Evolutionary conservation across 257 asterid genomes (phyloP).

Genomic region (Prunella vulgaris): DNA sequence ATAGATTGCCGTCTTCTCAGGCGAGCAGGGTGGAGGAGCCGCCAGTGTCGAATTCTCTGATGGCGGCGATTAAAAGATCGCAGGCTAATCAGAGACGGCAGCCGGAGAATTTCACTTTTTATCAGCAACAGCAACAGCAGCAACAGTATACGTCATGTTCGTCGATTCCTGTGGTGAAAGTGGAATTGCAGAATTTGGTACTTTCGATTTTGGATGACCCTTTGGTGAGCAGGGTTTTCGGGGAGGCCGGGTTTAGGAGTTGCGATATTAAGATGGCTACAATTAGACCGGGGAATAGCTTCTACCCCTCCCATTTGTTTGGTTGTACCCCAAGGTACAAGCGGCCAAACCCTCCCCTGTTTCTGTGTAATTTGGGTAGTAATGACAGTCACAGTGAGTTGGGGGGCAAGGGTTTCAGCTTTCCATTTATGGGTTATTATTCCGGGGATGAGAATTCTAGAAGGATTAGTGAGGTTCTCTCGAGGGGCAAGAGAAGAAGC

Average conservation of each 20-base stretch:
- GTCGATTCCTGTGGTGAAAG: conserved; percentile 61
- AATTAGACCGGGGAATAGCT: conserved; percentile 44
- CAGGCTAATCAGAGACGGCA: conserved; percentile 85
- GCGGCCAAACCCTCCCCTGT: conserved; percentile 56
- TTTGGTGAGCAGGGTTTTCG: conserved; percentile 74
- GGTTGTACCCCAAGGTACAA: conserved; percentile 54
- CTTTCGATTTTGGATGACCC: conserved; percentile 86
- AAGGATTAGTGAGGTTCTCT: conserved; percentile 63
- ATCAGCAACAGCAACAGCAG: conserved; percentile 51
- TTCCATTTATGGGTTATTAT: conserved; percentile 63
- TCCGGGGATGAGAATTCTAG: conserved; percentile 57
- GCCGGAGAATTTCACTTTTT: conserved; percentile 66
- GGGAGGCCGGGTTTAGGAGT: conserved; percentile 86
- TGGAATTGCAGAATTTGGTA: conserved; percentile 69
- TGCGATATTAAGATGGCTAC: conserved; percentile 72
- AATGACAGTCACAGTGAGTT: conserved; percentile 16
- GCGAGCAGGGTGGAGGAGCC: conserved; percentile 51
- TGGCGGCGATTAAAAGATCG: conserved; percentile 91
- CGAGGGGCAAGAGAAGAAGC: conserved; percentile 44
- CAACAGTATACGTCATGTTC: conserved; percentile 34
- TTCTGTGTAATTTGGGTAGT: conserved; percentile 45
- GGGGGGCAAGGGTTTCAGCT: conserved; percentile 40
- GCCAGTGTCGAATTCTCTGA: conserved; percentile 76
- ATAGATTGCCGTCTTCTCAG: conserved; percentile 57
- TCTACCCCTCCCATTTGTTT: conserved; percentile 39